Evolutionary conservation across 2,329 filamentous ascomycete genomes (phyloP), one percentile per base, ranked within the genome.

Genomic region (Penicillium rolfsii): DNA sequence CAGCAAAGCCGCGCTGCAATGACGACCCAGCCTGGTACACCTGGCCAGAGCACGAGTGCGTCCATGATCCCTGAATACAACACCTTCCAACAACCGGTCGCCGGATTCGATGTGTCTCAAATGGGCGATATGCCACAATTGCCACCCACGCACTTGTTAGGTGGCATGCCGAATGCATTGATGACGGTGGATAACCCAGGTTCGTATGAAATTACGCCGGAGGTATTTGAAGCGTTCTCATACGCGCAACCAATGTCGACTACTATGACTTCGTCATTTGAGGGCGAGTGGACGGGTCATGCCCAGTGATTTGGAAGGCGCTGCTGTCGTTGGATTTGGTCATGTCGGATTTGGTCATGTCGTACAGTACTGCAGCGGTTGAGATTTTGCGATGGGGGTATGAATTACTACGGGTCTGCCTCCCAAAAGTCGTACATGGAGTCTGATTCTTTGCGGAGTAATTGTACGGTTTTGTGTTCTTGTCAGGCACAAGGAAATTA

Each of bases 141-240:
- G 64, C 64, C 66, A 1, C 54, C 72, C 1, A 70, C 72, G 7
- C 71, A 76, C 60, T 56, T 73, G 14, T 52, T 75, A 7, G 71
- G 73, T 33, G 73, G 73, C 5, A 72, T 75, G 64, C 68, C 74
- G 4, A 71, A 74, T 9, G 68, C 74, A 8, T 69, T 73, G 22
- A 75, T 80, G 59, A 73, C 75, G n/a, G 67, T 76, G 14, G 74
- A 80, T 40, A 71, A 73, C 26, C 71, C 76, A 0, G 68, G 69
- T 3, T 67, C 73, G n/a, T 78, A 77, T 49, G 75, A 79, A 49
- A 78, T 80, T 11, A 77, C 77, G 2, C 75, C 77, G 0, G 78
- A 81, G 60, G 75, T 80, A 8, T 79, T 79, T 28, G 78, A 80
- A 59, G 78, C 78, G 9, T 80, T 81, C 59, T 80, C 77, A 4